Base-by-base conservation (phyloP, 768 basidiomycete species). In the Hypsizygus marmoreus region DNA sequence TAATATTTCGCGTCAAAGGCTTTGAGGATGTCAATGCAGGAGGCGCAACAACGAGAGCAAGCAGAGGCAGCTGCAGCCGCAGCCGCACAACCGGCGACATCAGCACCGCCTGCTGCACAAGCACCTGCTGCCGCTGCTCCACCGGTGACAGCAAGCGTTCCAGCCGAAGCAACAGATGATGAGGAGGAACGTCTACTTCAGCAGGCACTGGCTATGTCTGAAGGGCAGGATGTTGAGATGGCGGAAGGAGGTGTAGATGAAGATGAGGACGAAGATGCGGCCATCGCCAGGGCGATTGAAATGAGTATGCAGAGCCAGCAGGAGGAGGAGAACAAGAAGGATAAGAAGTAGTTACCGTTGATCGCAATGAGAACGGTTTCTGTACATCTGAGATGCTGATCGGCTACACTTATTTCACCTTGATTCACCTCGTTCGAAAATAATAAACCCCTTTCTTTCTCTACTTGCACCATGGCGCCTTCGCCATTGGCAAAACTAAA, bases 1-100 rank as follows among this genome's bases (percentile, higher is more conserved):
- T 43, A 4, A 22, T 31, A 16, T 36, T 24, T 25, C 11, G n/a
- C 29, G 29, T 8, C 12, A 25, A 35, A 97, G 95, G 95, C 94
- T 8, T 79, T 99, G 31, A 88, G 95, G 26, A 91, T 98, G 90
- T 97, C 95, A 1, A 84, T 98, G 79, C 91, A 95, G 70, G 94
- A 97, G 62, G 92, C 93, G 40, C 83, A 86, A 59, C 91, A 91
- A 13, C 84, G 94, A 10, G 76, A 80, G 63, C 75, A 73, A 5
- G 77, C 74, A 9, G 80, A 74, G 39, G 71, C 79, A 13, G 70
- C 74, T n/a, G 59, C 72, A 11, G 50, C 71, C 3, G 43, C 65
- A 10, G 56, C 64, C 8, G 50, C 68, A 13, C 48, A 73, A 4
- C 51, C 68, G n/a, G 47, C 68, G 5, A 65, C 70, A 9, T 43